These are phyloP conservation scores for Trebouxia sp. DNA, from an alignment of 139 green algal species.

Conservation along the genomic window DNA sequence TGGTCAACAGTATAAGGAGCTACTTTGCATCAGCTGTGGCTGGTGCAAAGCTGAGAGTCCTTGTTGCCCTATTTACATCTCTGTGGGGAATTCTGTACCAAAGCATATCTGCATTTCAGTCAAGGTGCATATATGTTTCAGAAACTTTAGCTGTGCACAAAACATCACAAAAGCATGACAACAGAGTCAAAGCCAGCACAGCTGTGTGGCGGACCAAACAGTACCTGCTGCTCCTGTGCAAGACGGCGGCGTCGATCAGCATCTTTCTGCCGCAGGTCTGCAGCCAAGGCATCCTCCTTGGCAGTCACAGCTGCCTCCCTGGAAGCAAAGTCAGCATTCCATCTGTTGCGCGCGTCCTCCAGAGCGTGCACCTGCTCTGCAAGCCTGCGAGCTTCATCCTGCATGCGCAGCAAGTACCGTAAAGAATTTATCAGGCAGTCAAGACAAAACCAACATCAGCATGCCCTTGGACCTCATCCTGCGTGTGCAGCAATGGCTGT, in stretches of 20 bases:
- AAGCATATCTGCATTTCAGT: too few species aligned
- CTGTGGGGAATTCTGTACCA: too few species aligned
- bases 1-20: too few species aligned
- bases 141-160: not conserved
- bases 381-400: constrained; percentile 34
- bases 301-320: constrained; percentile 27
- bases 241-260: constrained; percentile 10
- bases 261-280: constrained; percentile 21
- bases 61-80: too few species aligned
- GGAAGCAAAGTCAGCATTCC: constrained; percentile 2
- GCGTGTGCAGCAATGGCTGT: too few species aligned
- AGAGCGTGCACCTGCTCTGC: constrained; percentile 32
- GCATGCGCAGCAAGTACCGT: not conserved
- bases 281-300: constrained; percentile 35
- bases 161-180: not conserved
- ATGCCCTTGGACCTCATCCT: too few species aligned
- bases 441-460: too few species aligned
- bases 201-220: too few species aligned
- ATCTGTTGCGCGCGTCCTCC: constrained; percentile 10
- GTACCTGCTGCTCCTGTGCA: constrained; percentile 42
- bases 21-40: too few species aligned
- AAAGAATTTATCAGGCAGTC: too few species aligned
- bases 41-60: too few species aligned
- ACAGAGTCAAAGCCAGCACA: not conserved
- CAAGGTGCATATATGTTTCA: too few species aligned